Evolutionary conservation across 805 yeast species (phyloP).

Genomic region (Spathaspora passalidarum): DNA sequence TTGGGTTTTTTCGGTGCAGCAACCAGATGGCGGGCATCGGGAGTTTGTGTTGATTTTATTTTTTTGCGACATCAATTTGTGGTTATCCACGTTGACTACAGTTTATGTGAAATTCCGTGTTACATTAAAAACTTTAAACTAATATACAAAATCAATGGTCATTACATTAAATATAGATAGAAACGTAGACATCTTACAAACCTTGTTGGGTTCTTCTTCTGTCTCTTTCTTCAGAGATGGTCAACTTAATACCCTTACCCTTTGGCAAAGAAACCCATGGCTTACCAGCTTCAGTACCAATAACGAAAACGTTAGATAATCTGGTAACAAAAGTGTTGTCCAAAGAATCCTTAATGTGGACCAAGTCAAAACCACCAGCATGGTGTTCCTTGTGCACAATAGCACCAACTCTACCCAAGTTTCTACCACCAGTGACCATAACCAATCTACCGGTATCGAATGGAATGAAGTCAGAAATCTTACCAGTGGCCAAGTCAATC

Average conservation of each 20-base stretch:
- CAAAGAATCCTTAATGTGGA: slow-evolving; percentile 39
- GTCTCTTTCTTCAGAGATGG: slow-evolving; percentile 43
- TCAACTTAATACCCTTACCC: slow-evolving; percentile 43
- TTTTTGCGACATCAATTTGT: neutral
- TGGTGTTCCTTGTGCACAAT: slow-evolving; percentile 40
- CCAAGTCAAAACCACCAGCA: slow-evolving; percentile 42
- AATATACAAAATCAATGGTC: neutral
- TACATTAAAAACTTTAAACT: neutral
- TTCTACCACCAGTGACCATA: slow-evolving; percentile 44
- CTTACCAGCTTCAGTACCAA: slow-evolving; percentile 41
- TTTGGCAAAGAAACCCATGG: slow-evolving; percentile 40
- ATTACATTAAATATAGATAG: neutral
- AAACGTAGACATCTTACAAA: slow-evolving; percentile 1
- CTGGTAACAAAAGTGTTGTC: slow-evolving; percentile 42
- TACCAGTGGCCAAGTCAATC: slow-evolving; percentile 94
- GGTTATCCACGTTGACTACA: neutral
- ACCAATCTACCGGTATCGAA: slow-evolving; percentile 41
- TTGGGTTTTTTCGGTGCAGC: neutral
- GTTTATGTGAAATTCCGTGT: neutral
- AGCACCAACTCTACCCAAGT: slow-evolving; percentile 43
- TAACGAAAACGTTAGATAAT: slow-evolving; percentile 37
- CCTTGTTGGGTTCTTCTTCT: slow-evolving; percentile 39
- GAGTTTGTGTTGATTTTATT: neutral
- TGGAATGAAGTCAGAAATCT: slow-evolving; percentile 57
- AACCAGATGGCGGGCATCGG: neutral